A percentile compares a stretch with the other conserved stretches of the same genome.
Evolutionary conservation across 2,329 filamentous ascomycete genomes (phyloP).

Genomic region (Trichoderma sp.): DNA sequence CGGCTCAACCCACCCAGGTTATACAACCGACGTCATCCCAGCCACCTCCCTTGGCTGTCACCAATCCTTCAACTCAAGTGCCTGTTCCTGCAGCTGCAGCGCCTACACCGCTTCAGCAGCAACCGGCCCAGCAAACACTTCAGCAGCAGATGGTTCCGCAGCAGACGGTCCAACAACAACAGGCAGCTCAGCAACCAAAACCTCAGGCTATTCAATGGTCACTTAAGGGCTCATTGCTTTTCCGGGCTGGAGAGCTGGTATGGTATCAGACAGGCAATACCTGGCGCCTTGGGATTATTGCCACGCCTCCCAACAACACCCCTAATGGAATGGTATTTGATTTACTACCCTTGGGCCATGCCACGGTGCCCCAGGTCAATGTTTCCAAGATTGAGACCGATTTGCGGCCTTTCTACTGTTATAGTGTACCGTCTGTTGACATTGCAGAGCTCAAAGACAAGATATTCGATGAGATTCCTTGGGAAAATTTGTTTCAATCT

Average conservation of each 20-base stretch:
- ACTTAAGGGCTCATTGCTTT: conserved; percentile 42
- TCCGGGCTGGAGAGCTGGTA: conserved; percentile 52
- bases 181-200: conserved; percentile 10
- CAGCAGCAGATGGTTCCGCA: conserved; percentile 20
- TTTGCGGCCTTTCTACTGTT: conserved; percentile 54
- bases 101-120: neutral
- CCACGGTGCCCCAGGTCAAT: conserved; percentile 41
- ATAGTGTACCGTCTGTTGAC: conserved; percentile 50
- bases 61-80: conserved; percentile 19
- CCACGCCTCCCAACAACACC: conserved; percentile 39
- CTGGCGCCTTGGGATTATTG: conserved; percentile 52
- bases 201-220: conserved; percentile 34
- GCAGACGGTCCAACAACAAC: neutral
- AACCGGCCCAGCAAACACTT: neutral
- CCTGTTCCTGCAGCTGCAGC: neutral
- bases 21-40: conserved; percentile 18
- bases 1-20: conserved; percentile 26
- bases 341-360: conserved; percentile 47
- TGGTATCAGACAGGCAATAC: conserved; percentile 52
- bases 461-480: conserved; percentile 46
- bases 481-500: conserved; percentile 43
- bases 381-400: conserved; percentile 45
- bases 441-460: conserved; percentile 44
- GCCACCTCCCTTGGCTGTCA: conserved; percentile 18
- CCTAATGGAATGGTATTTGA: conserved; percentile 38